Evolutionary conservation across 2,329 filamentous ascomycete genomes (phyloP).

Genomic region (Paraconiothyrium brasiliense): DNA sequence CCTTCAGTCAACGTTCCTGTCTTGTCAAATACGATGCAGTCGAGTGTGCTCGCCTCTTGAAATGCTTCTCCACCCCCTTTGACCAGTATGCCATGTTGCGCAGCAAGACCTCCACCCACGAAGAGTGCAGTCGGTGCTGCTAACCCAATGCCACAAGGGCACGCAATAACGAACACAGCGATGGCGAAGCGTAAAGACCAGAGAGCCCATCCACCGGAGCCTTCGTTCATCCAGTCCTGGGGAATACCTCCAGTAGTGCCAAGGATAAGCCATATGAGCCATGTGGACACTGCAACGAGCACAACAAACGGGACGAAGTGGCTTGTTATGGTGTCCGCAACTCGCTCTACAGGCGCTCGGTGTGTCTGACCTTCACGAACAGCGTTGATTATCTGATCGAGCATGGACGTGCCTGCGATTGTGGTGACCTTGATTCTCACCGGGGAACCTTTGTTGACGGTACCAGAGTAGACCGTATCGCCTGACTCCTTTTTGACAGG

Average conservation of each 20-base stretch:
- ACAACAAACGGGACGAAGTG: slow-evolving; percentile 81
- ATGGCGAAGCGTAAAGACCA: slow-evolving; percentile 87
- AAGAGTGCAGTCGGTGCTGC: slow-evolving; percentile 88
- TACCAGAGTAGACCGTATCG: slow-evolving; percentile 76
- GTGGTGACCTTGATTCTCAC: slow-evolving; percentile 72
- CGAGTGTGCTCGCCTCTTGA: slow-evolving; percentile 80
- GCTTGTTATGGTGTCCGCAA: slow-evolving; percentile 76
- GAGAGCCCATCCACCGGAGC: slow-evolving; percentile 71
- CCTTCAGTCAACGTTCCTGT: slow-evolving; percentile 82
- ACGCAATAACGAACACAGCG: slow-evolving; percentile 86
- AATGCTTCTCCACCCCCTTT: slow-evolving; percentile 88
- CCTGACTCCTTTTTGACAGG: slow-evolving; percentile 70
- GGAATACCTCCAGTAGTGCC: slow-evolving; percentile 69
- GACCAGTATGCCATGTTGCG: slow-evolving; percentile 80
- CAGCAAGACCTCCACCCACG: slow-evolving; percentile 81
- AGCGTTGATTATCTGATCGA: slow-evolving; percentile 80
- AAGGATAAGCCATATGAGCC: slow-evolving; percentile 75
- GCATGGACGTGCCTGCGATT: slow-evolving; percentile 74
- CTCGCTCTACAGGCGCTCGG: slow-evolving; percentile 77
- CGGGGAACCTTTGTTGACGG: slow-evolving; percentile 74
- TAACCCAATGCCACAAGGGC: slow-evolving; percentile 83
- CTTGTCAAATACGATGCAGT: slow-evolving; percentile 88
- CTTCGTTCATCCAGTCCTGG: slow-evolving; percentile 61
- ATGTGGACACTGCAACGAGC: slow-evolving; percentile 73
- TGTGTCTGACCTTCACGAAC: slow-evolving; percentile 81